A percentile compares a stretch with the other conserved stretches of the same genome.
Evolutionary conservation across 2,329 filamentous ascomycete genomes (phyloP).

Genomic region (Penicillium italicum): DNA sequence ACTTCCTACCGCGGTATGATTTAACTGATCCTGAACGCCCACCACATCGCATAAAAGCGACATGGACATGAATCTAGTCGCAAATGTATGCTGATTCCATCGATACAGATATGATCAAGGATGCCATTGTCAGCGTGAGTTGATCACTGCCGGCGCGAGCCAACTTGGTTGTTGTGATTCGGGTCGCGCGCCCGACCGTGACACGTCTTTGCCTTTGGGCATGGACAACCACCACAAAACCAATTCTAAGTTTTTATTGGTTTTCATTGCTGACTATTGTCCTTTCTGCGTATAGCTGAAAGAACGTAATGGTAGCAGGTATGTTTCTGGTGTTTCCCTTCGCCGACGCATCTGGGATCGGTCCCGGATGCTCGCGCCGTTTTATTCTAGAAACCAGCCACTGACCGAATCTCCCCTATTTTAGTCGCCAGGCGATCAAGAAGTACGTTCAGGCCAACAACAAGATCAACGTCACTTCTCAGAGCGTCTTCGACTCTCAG

Average conservation of each 20-base stretch:
- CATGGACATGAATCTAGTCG: constrained; percentile 46
- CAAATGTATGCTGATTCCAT: constrained; percentile 52
- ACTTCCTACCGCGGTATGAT: constrained; percentile 64
- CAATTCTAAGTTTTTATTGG: constrained; percentile 21
- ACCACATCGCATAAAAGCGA: constrained; percentile 45
- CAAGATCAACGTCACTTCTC: constrained; percentile 55
- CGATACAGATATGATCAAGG: constrained; percentile 66
- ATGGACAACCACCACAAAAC: constrained; percentile 25
- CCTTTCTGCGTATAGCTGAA: constrained; percentile 55
- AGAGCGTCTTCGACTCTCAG: constrained; percentile 63
- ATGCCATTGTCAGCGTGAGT: constrained; percentile 68
- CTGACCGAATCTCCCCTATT: constrained; percentile 32
- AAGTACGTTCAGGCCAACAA: constrained; percentile 73
- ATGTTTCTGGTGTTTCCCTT: constrained; percentile 41
- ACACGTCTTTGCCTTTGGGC: constrained; percentile 30
- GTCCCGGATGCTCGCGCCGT: constrained; percentile 25
- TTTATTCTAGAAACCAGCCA: constrained; percentile 18
- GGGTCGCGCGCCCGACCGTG: constrained; percentile 40
- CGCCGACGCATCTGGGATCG: constrained; percentile 10
- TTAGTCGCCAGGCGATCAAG: constrained; percentile 68
- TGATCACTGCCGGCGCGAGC: constrained; percentile 47
- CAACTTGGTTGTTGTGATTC: constrained; percentile 36
- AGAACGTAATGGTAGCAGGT: constrained; percentile 68
- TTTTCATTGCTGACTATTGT: constrained; percentile 47
- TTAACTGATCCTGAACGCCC: constrained; percentile 43